Conservation (phyloP, 257 asterid species). For the Salvia hispanica region DNA sequence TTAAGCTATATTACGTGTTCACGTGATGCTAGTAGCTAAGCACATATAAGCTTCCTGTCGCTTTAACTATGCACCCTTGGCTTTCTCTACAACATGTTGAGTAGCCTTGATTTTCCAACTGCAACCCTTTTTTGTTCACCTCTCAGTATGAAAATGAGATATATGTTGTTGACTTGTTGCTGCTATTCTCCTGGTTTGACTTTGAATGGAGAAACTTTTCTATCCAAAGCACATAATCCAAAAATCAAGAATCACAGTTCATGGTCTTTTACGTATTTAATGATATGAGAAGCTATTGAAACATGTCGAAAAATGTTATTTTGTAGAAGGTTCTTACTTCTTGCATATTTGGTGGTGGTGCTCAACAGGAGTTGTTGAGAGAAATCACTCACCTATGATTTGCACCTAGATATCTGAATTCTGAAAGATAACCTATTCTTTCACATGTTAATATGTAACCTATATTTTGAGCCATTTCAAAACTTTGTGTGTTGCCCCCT, state of each 20-base stretch:
- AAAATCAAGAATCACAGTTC: too few species aligned
- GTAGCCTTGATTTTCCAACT: too few species aligned
- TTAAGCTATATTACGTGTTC: neutral
- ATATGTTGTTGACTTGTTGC: too few species aligned
- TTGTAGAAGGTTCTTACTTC: neutral
- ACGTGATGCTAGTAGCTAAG: neutral
- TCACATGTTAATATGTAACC: neutral
- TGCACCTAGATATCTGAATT: neutral
- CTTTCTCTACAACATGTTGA: too few species aligned
- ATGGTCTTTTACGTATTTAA: neutral
- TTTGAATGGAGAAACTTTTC: too few species aligned
- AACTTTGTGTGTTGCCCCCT: too few species aligned
- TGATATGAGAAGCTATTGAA: neutral
- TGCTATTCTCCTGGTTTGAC: too few species aligned
- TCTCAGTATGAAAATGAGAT: too few species aligned
- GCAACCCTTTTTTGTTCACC: too few species aligned
- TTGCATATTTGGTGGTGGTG: neutral
- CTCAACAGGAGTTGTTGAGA: neutral
- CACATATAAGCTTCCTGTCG: slow-evolving; percentile 5
- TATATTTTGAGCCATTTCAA: neutral
- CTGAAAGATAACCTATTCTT: neutral
- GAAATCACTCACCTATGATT: neutral
- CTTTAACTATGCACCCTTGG: too few species aligned
- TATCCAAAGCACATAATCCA: too few species aligned
- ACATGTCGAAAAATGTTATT: neutral